These are phyloP conservation scores for Tardiomyces digboiensis DNA, from an alignment of 1,139 yeast genomes.

Conservation along the genomic window DNA sequence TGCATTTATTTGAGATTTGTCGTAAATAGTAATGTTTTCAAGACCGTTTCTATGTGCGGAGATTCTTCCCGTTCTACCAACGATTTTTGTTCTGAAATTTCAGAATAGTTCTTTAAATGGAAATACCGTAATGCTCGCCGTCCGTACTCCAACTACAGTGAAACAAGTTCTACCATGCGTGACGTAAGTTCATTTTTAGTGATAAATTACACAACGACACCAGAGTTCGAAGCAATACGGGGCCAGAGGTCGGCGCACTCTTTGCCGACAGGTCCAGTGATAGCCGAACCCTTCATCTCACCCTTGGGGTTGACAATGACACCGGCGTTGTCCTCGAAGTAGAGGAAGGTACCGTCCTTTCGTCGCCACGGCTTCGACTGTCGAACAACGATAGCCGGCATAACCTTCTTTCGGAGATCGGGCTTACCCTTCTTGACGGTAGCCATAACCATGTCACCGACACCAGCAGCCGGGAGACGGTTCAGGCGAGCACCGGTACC, in stretches of 20 bases:
- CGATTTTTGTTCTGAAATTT: no score
- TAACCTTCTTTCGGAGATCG: conserved; percentile 99
- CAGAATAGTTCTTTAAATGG: no score
- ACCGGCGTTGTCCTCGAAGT: conserved; percentile 99
- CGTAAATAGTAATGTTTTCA: no score
- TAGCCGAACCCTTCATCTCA: conserved; percentile 99
- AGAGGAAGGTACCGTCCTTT: conserved; percentile 99
- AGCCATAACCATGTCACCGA: conserved; percentile 99
- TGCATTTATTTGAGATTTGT: conserved; percentile 32
- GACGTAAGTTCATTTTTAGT: background rate
- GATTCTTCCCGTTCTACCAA: no score
- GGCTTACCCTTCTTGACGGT: conserved; percentile 99
- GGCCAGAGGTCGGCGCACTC: conserved; percentile 99
- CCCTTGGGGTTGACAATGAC: conserved; percentile 99
- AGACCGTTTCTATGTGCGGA: no score
- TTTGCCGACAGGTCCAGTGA: conserved; percentile 99
- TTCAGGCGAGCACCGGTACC: conserved; percentile 99
- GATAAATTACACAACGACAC: conserved; percentile 84
- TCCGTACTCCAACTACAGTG: no score
- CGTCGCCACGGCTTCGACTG: conserved; percentile 99
- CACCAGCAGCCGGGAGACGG: conserved; percentile 99
- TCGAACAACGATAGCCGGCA: conserved; percentile 99
- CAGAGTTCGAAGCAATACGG: conserved; percentile 99
- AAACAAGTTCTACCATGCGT: background rate
- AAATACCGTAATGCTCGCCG: no score